These are phyloP conservation scores for Apiospora hydei DNA, from an alignment of 2,329 filamentous ascomycete species.

Conservation along the genomic window DNA sequence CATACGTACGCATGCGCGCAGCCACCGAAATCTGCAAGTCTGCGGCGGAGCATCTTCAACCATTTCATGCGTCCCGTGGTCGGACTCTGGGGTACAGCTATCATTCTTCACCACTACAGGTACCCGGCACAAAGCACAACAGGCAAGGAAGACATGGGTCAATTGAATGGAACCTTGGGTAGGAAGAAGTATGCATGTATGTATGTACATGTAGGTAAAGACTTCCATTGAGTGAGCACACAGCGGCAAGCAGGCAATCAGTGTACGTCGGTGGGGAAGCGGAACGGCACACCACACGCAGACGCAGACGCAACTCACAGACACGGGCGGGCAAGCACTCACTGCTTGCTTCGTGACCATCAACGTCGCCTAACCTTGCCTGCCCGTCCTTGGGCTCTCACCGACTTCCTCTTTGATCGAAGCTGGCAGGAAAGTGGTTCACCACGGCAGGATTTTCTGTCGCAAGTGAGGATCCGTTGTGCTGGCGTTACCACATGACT, in stretches of 20 bases:
- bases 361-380: conserved; percentile 18
- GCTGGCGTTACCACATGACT: conserved; percentile 19
- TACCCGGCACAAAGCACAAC: neutral
- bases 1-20: neutral
- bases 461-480: conserved; percentile 1
- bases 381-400: conserved; percentile 2
- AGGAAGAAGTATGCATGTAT: neutral
- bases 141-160: too few relatives aligned
- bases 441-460: neutral
- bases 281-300: conserved; percentile 1
- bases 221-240: neutral
- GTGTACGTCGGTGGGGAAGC: neutral
- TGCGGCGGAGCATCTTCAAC: neutral
- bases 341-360: conserved; percentile 10
- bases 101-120: neutral
- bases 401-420: neutral
- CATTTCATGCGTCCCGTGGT: conserved; percentile 8
- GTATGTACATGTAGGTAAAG: neutral
- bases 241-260: neutral
- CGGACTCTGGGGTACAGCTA: neutral
- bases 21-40: neutral
- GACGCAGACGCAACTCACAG: neutral
- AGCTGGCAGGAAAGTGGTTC: neutral
- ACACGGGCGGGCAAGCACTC: conserved; percentile 5
- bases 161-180: too few relatives aligned